Base-by-base conservation (phyloP, 2,329 filamentous ascomycete genomes). In the Paecilomyces sp. region DNA sequence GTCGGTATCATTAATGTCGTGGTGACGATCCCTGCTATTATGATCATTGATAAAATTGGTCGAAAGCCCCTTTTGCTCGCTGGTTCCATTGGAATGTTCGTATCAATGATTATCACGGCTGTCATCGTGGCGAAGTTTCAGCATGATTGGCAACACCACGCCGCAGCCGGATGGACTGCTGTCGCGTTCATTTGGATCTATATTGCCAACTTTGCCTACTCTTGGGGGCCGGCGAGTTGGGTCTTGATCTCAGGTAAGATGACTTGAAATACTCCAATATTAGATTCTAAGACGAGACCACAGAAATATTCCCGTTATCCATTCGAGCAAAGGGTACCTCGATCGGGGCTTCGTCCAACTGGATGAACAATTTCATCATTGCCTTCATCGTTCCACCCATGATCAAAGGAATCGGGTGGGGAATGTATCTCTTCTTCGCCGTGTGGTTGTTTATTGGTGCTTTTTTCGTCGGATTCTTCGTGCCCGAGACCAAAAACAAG, bases 81-180 rank as follows among this genome's bases (percentile, higher is more conserved):
- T 25, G 75, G 88, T 30, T 87, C 87, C 1, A 74, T 88, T 13
- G 87, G 87, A 12, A 91, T 90, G 87, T 85, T 80, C n/a, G 75
- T 80, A 4, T 90, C 85, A 67, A 88, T 90, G 69, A 7, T 34
- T 12, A 8, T 12, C 7, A 34, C 12, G 7, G 7, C 31, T 12
- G 82, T 90, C 63, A 85, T 90, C 65, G 86, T 90, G 60, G 88
- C 85, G 33, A 85, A 80, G 66, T 84, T 86, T 69, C 74, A 85
- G 34, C 69, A 84, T 63, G 72, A 80, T 8, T 91, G 88, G 82
- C 67, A 74, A 0, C 70, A 78, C 0, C 80, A 89, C 58, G 66
- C 73, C 12, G 79, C 82, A 0, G 85, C 87, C 1, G 88, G 88
- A 1, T 91, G 89, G 89, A 88, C 79, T 13, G 82, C 87, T 0